Conservation (phyloP, 139 green algal species). For the Auxenochlorella pyrenoidosa region DNA sequence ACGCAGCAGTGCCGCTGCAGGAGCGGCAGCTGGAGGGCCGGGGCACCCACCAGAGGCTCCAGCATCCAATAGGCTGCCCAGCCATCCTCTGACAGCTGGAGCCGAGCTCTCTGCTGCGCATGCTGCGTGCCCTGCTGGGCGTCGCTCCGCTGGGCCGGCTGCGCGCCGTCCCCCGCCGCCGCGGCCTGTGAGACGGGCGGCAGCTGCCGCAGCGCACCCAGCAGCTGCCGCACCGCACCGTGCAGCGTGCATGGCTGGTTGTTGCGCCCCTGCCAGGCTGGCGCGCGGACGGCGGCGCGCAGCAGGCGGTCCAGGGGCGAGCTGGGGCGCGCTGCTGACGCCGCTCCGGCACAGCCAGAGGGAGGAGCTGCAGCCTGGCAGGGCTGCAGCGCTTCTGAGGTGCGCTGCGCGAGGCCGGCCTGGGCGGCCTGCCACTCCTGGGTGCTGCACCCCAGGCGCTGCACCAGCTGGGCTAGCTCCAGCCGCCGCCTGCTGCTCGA, state of each 20-base stretch:
- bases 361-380: not conserved
- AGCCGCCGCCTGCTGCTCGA: not conserved
- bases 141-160: not conserved
- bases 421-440: slow-evolving; percentile 7
- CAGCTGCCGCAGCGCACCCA: slow-evolving; percentile 4
- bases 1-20: too few species aligned
- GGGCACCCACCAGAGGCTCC: slow-evolving; percentile 13
- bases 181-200: not conserved
- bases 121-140: too few species aligned
- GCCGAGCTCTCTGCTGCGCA: not conserved
- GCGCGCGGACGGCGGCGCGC: not conserved
- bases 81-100: not conserved
- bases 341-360: not conserved
- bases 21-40: not conserved
- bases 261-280: not conserved
- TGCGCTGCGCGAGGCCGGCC: not conserved
- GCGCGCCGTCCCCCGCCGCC: not conserved
- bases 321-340: not conserved
- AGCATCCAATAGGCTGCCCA: slow-evolving; percentile 26
- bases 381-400: not conserved
- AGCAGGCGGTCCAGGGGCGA: slow-evolving; percentile 12
- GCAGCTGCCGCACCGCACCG: not conserved
- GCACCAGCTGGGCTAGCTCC: not conserved
- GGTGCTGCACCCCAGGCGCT: not conserved
- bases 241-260: slow-evolving; percentile 6